Base-by-base conservation (phyloP, 441 rosid genomes). In the Eruca vesicaria region DNA sequence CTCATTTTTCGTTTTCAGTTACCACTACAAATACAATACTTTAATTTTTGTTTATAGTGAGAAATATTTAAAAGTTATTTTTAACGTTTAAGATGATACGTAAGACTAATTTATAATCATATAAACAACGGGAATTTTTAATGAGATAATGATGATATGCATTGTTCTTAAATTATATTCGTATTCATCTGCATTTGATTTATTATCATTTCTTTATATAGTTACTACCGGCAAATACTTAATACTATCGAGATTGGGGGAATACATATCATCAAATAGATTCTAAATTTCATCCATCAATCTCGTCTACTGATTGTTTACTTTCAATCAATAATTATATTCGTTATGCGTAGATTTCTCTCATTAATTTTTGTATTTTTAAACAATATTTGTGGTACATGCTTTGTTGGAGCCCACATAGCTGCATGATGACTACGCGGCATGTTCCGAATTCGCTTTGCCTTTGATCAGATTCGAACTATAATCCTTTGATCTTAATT, bases 371-470 rank as follows among this genome's bases (percentile, higher is more conserved):
- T 62, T 20, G 57, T 59, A n/a, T n/a, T 31, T 28, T 12, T 20
- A 14, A 26, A 23, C n/a, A 18, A 41, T 56, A 56, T 29, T 53
- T 63, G 78, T 79, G 82, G 79, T 78, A 74, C 59, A 69, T 63
- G 72, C 64, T 69, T 48, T 48, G 82, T 73, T 79, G 79, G 82
- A 74, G 72, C 82, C 79, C 82, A 79, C 76, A 64, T 69, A 74
- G 38, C 59, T 79, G 82, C 82, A 79, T 79, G 82, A 79, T 79
- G 79, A 79, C 78, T 74, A 74, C 79, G 82, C 76, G 82, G 79
- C 82, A 79, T 74, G 82, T 79, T 79, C 76, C 82, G 72, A 29
- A 64, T 73, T 64, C 72, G 72, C 74, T 63, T 69, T 74, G 62
- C 73, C 31, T 78, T 73, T 68, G 45, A 73, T 68, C 70, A 18